Base-by-base conservation (phyloP, 2,329 filamentous ascomycete species). In the Thielaviopsis populi region DNA sequence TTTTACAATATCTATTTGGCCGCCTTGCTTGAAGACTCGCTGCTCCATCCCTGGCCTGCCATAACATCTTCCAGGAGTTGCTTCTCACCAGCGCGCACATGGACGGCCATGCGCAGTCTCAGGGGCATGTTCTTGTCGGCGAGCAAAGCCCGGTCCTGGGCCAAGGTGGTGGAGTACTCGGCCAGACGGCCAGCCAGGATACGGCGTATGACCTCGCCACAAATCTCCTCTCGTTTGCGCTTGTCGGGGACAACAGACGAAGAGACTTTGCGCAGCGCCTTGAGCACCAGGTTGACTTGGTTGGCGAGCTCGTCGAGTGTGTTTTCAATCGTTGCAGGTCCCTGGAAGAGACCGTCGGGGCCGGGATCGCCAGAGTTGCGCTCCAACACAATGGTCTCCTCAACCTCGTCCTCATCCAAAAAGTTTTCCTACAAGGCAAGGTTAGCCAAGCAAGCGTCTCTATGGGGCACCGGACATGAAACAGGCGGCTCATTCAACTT, bases 51-150 rank as follows among this genome's bases (percentile, higher is more conserved):
- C 13, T 56, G 67, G 15, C 73, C 68, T 11, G 66, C 68, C 65
- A 80, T 76, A 1, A 83, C 77, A 69, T 83, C 78, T 63, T 77
- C 73, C 27, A 91, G 70, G 5, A 91, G 76, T 68, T 79, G 78
- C 72, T 90, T 90, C 73, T 92, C 88, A 15, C 88, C 88, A 2
- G 85, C 73, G 66, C 88, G 80, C 42, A 91, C 86, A 61, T 81
- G 75, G 24, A 84, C 70, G 0, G 88, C 88, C 83, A 88, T 87
- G 53, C 74, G 75, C 15, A 72, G 72, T 60, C 79, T 74, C 37
- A 74, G 69, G 2, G 67, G 67, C 6, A 77, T 64, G 15, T 68
- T 68, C 4, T 68, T 66, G 1, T 64, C 65, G 11, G 69, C 66
- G 22, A 79, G 69, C 0, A 78, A 67, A n/a, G 69, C 64, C 60